These are phyloP conservation scores for Coemansia sp. DNA, from an alignment of 192 early-diverging fungal species.

Conservation along the genomic window DNA sequence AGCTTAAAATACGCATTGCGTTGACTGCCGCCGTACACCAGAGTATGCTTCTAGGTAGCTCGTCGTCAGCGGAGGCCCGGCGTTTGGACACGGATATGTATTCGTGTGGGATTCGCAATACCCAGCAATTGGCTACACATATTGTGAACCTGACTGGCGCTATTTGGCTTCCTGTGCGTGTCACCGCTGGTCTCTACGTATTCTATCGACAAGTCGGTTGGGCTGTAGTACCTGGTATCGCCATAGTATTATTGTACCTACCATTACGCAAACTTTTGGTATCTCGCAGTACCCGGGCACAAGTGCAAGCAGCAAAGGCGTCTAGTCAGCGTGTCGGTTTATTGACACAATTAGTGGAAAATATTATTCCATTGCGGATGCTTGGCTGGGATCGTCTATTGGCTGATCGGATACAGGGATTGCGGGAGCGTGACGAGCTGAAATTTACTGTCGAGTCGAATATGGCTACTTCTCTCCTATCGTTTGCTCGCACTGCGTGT, in stretches of 20 bases:
- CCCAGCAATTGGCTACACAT: slow-evolving; percentile 21
- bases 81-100: slow-evolving; percentile 18
- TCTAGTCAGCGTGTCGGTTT: slow-evolving; percentile 6
- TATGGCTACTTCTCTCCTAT: neutral
- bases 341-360: slow-evolving; percentile 23
- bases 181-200: slow-evolving; percentile 19
- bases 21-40: slow-evolving; percentile 30
- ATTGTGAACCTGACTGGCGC: slow-evolving; percentile 12
- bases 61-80: neutral
- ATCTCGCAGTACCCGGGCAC: neutral
- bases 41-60: neutral
- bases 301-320: neutral
- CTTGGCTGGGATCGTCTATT: slow-evolving; percentile 27
- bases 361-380: slow-evolving; percentile 37
- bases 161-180: slow-evolving; percentile 35
- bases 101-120: slow-evolving; percentile 27
- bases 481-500: slow-evolving; percentile 21
- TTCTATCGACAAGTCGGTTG: slow-evolving; percentile 50
- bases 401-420: neutral
- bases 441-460: neutral
- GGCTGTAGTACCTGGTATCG: slow-evolving; percentile 27
- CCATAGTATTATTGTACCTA: slow-evolving; percentile 23
- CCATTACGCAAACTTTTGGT: slow-evolving; percentile 32
- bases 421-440: slow-evolving; percentile 24
- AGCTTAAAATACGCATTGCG: slow-evolving; percentile 24